Evolutionary conservation across 306 rosid genomes (phyloP).

Genomic region (Dicorynia guianensis): DNA sequence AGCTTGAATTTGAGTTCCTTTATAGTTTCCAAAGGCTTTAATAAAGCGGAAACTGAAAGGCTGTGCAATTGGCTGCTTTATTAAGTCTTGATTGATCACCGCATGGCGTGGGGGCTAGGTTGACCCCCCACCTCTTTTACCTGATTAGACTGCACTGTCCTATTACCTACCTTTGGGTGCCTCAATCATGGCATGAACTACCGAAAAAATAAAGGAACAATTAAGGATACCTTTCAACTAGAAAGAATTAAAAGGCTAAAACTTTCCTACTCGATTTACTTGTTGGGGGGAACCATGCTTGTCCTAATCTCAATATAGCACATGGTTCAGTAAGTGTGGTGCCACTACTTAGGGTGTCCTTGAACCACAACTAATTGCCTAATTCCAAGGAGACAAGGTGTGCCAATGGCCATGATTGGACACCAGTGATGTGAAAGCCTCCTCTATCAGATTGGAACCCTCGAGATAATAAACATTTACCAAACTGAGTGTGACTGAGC

Average conservation of each 20-base stretch:
- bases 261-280: constrained; percentile 37
- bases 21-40: constrained; percentile 48
- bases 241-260: constrained; percentile 38
- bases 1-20: constrained; percentile 43
- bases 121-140: constrained; percentile 44
- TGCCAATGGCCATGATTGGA: constrained; percentile 48
- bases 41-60: constrained; percentile 60
- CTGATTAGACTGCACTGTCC: constrained; percentile 54
- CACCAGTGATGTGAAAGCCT: constrained; percentile 43
- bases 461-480: constrained; percentile 34
- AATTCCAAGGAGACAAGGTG: constrained; percentile 54
- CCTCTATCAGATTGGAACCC: constrained; percentile 42
- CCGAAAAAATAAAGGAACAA: background rate
- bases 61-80: constrained; percentile 51
- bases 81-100: constrained; percentile 46
- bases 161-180: constrained; percentile 72
- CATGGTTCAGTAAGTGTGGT: constrained; percentile 39
- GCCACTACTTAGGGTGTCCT: background rate
- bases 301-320: constrained; percentile 31
- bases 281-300: constrained; percentile 18
- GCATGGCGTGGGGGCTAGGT: constrained; percentile 58
- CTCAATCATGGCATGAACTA: constrained; percentile 57
- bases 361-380: constrained; percentile 41
- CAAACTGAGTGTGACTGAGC: constrained; percentile 25
- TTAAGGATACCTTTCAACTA: constrained; percentile 43